Base-by-base conservation (phyloP, 192 early-diverging fungal genomes). In the Linnemannia zychae region DNA sequence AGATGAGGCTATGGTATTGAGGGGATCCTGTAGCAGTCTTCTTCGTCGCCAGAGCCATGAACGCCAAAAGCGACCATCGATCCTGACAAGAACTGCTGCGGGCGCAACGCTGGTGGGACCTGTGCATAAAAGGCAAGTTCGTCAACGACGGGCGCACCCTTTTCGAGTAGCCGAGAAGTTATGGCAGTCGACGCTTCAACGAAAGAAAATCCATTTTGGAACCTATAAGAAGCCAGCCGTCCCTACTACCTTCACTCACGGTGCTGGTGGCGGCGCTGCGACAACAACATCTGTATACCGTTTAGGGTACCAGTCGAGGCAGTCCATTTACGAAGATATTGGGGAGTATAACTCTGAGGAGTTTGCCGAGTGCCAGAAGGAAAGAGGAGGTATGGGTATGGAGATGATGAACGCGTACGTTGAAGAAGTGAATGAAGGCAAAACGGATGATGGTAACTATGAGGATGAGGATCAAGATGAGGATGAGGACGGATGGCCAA, bases 161-260 rank as follows among this genome's bases (percentile, higher is more conserved):
- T 71, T 71, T 36, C 67, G 82, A 0, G 71, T 33, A 37, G 82
- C 68, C 0, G 82, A 84, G 47, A 84, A 84, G 73, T 40, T 84
- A 34, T 84, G 82, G 82, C 82, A 79, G 2, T 75, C 82, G 67
- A 84, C 82, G 3, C 66, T 78, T 48, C 81, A 82, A 40, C 63
- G 53, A 34, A 74, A 71, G 24, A 28, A 47, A 50, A 20, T 33
- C 50, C 31, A 49, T 4, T 34, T n/a, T 31, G n/a, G 65, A 63
- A 12, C 57, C 24, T 33, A 63, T 28, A 63, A 33, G 57, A 63
- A 63, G 28, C 57, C 57, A 12, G 2, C 24, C 57, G 15, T 24
- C n/a, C 11, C 24, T 24, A 60, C 24, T 9, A 7, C 53, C n/a
- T n/a, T n/a, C n/a, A n/a, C n/a, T n/a, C n/a, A n/a, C n/a, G n/a